Percentiles rank a stretch among this genome's conserved stretches.
These are phyloP conservation scores for Fusarium decemcellulare DNA, from an alignment of 2,329 filamentous ascomycete genomes.

Conservation along the genomic window DNA sequence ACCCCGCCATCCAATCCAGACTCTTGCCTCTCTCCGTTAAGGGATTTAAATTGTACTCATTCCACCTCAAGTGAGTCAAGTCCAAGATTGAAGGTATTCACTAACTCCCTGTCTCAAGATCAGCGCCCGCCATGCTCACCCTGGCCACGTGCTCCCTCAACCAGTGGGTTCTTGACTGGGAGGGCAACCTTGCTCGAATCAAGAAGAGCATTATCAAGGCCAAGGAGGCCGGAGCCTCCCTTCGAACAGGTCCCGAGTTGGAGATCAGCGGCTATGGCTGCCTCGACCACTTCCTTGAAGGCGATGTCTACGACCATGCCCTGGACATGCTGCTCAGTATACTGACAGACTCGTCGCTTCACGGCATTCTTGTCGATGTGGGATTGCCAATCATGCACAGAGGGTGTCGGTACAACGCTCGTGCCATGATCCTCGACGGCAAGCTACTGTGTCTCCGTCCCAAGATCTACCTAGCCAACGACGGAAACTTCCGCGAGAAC, in stretches of 20 bases:
- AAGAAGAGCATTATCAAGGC: slow-evolving; percentile 72
- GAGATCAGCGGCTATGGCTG: slow-evolving; percentile 56
- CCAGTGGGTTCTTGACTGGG: slow-evolving; percentile 52
- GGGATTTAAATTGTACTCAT: no score
- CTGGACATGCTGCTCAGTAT: slow-evolving; percentile 52
- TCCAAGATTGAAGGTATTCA: no score
- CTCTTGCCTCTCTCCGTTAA: no score
- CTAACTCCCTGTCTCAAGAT: no score
- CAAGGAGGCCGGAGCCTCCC: slow-evolving; percentile 72
- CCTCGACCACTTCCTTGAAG: slow-evolving; percentile 73
- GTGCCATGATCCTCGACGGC: slow-evolving; percentile 63
- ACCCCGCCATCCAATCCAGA: no score
- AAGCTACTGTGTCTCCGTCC: slow-evolving; percentile 80
- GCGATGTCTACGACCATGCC: slow-evolving; percentile 51
- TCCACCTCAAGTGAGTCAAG: no score
- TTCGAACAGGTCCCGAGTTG: slow-evolving; percentile 72
- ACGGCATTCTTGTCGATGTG: slow-evolving; percentile 56
- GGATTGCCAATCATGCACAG: slow-evolving; percentile 60
- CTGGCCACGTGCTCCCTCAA: slow-evolving; percentile 56
- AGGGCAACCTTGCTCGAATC: slow-evolving; percentile 75
- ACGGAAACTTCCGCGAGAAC: slow-evolving; percentile 66
- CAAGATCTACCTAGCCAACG: slow-evolving; percentile 79
- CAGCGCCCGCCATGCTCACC: slow-evolving; percentile 21
- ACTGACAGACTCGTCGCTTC: slow-evolving; percentile 49
- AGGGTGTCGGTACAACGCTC: slow-evolving; percentile 53